These are phyloP conservation scores for Actinomortierella wolfii DNA, from an alignment of 371 early-diverging fungal species.

Conservation along the genomic window DNA sequence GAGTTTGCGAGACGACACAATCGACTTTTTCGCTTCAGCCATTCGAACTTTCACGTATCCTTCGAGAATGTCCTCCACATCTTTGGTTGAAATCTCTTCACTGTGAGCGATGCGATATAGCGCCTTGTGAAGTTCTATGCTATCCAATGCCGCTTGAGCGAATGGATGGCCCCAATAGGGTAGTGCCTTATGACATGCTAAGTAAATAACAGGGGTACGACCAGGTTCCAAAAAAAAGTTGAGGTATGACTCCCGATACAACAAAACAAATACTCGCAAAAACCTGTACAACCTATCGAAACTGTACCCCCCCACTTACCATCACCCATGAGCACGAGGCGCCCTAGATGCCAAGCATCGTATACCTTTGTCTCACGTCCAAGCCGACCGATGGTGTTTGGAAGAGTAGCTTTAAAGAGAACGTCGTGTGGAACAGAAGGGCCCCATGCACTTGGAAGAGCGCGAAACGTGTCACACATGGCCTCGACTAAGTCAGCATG, in stretches of 20 bases:
- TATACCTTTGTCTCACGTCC: not conserved
- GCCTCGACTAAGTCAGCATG: conserved; percentile 5
- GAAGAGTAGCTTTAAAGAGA: too few species aligned
- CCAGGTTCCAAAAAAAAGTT: not conserved
- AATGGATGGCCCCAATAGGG: conserved; percentile 36
- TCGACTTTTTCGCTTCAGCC: too few species aligned
- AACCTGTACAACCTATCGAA: too few species aligned
- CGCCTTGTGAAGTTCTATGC: conserved; percentile 15
- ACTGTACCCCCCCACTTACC: too few species aligned
- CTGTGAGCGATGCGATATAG: conserved; percentile 16
- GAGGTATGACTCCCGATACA: not conserved
- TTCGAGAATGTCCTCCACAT: not conserved
- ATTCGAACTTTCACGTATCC: too few species aligned
- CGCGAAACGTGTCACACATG: conserved; percentile 14
- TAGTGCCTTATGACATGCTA: conserved; percentile 11
- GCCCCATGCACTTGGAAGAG: conserved; percentile 10
- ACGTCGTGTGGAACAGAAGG: too few species aligned
- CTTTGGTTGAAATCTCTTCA: not conserved
- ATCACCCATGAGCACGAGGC: conserved; percentile 32
- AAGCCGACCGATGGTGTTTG: too few species aligned
- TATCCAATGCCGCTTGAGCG: conserved; percentile 30
- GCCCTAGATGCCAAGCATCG: conserved; percentile 16
- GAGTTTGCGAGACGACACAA: too few species aligned
- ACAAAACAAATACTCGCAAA: too few species aligned
- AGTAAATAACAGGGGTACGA: not conserved